phyloP scores from a whole-genome alignment of 2,329 filamentous ascomycete species.

The Didymosphaeria variabile region DNA sequence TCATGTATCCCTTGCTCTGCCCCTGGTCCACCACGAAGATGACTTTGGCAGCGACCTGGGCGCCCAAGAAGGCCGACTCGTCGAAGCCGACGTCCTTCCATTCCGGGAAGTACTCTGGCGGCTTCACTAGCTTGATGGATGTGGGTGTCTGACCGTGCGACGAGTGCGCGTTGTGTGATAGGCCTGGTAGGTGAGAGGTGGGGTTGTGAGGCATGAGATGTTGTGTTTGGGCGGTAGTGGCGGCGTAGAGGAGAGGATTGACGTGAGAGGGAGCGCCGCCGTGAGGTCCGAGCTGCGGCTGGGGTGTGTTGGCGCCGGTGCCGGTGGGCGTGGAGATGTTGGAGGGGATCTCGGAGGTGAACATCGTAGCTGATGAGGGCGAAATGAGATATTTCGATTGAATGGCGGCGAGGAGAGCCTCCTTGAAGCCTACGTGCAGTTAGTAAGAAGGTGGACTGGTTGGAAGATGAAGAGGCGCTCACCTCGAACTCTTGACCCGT shows the following conservation, averaged over 20 bases:
- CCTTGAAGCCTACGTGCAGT: constrained; percentile 74
- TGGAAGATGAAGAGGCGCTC: constrained; percentile 20
- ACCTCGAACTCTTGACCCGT: constrained; percentile 75
- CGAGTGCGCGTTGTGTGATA: constrained; percentile 64
- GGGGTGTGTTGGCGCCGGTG: constrained; percentile 91
- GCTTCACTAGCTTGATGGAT: constrained; percentile 78
- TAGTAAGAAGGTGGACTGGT: constrained; percentile 47
- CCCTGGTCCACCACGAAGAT: constrained; percentile 75
- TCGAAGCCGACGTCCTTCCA: constrained; percentile 83
- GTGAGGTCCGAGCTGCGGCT: constrained; percentile 61
- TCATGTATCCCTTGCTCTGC: constrained; percentile 73
- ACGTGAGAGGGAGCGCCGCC: constrained; percentile 67
- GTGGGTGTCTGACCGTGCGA: constrained; percentile 80
- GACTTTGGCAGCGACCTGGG: constrained; percentile 83
- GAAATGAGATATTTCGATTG: constrained; percentile 87
- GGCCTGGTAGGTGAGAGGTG: constrained; percentile 39
- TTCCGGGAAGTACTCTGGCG: constrained; percentile 87
- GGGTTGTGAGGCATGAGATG: constrained; percentile 55
- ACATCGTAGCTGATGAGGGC: constrained; percentile 92
- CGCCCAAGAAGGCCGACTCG: constrained; percentile 85
- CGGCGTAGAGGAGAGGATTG: constrained; percentile 90
- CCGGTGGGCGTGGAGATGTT: constrained; percentile 90
- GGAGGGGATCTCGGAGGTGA: constrained; percentile 94
- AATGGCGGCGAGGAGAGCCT: constrained; percentile 83
- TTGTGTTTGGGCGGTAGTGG: constrained; percentile 75